Percentiles rank a stretch among this genome's conserved stretches.
Evolutionary conservation across 83 land plant genomes (phyloP).

Genomic region (Diphasiastrum complanatum): DNA sequence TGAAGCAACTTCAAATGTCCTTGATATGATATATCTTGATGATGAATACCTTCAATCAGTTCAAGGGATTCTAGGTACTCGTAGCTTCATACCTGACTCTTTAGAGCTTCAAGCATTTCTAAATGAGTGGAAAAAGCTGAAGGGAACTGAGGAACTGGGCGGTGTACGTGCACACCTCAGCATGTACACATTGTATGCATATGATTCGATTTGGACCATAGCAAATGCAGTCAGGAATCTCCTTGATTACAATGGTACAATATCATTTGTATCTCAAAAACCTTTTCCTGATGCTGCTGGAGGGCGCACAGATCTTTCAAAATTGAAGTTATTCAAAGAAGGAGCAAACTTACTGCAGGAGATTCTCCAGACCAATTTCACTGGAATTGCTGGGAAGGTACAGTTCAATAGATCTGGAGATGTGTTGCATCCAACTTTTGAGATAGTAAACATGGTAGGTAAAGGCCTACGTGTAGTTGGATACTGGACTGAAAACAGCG

Average conservation of each 20-base stretch:
- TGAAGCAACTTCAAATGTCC: too few relatives aligned
- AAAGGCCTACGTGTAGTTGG: constrained; percentile 7
- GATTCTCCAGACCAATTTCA: not conserved
- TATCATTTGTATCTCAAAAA: not conserved
- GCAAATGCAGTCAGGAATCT: not conserved
- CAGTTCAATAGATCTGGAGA: not conserved
- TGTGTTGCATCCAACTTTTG: not conserved
- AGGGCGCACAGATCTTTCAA: not conserved
- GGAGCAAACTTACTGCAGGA: not conserved
- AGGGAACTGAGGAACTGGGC: not conserved
- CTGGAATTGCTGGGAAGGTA: not conserved
- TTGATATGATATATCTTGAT: constrained; percentile 2
- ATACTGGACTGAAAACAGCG: not conserved
- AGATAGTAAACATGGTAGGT: constrained; percentile 5
- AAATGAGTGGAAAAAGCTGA: not conserved
- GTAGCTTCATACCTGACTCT: not conserved
- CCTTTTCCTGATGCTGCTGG: not conserved
- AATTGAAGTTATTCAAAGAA: not conserved
- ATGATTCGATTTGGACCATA: not conserved
- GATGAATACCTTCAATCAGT: not conserved
- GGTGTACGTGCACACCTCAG: not conserved
- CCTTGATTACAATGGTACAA: not conserved
- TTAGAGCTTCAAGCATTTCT: not conserved
- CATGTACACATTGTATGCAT: not conserved
- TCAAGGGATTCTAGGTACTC: constrained; percentile 9